Conservation (phyloP, 441 rosid species). For the Gossypium schwendimanii region DNA sequence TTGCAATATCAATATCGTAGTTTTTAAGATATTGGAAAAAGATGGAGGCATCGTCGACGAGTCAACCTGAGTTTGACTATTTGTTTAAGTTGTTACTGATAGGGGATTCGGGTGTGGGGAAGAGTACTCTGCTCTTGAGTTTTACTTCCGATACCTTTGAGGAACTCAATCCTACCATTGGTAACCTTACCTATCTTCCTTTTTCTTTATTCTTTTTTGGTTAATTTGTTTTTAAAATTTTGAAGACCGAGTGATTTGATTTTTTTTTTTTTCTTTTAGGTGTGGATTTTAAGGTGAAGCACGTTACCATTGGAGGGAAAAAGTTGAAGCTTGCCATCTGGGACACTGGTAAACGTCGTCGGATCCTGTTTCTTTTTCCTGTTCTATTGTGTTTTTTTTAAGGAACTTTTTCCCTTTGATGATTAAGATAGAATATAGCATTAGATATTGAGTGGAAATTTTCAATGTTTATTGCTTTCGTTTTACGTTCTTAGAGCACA, state of each 20-base stretch:
- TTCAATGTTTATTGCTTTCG: not conserved
- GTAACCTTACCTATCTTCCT: slow-evolving; percentile 15
- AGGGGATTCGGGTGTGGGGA: slow-evolving; percentile 75
- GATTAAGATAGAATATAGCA: not conserved
- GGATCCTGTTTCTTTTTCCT: not conserved
- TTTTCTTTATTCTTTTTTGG: not conserved
- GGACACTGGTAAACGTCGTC: slow-evolving; percentile 47
- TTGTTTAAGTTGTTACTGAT: slow-evolving; percentile 52
- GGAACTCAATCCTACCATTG: slow-evolving; percentile 68
- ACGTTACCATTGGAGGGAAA: slow-evolving; percentile 52
- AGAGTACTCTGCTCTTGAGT: slow-evolving; percentile 60
- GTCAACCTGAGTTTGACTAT: slow-evolving; percentile 63
- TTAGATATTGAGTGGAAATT: not conserved
- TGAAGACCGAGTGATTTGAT: not conserved
- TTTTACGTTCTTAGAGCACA: not conserved
- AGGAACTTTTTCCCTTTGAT: not conserved
- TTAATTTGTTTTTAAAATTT: not conserved
- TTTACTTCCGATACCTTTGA: slow-evolving; percentile 61
- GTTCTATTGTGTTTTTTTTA: not conserved
- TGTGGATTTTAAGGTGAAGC: slow-evolving; percentile 71
- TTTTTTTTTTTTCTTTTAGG: slow-evolving; percentile 25
- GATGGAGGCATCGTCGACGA: slow-evolving; percentile 53
- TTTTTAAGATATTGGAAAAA: not conserved
- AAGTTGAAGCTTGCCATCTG: slow-evolving; percentile 79
- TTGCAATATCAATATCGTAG: not conserved